phyloP scores from a whole-genome alignment of 2,329 filamentous ascomycete genomes.

The Neofusicoccum kwambonambiense region DNA sequence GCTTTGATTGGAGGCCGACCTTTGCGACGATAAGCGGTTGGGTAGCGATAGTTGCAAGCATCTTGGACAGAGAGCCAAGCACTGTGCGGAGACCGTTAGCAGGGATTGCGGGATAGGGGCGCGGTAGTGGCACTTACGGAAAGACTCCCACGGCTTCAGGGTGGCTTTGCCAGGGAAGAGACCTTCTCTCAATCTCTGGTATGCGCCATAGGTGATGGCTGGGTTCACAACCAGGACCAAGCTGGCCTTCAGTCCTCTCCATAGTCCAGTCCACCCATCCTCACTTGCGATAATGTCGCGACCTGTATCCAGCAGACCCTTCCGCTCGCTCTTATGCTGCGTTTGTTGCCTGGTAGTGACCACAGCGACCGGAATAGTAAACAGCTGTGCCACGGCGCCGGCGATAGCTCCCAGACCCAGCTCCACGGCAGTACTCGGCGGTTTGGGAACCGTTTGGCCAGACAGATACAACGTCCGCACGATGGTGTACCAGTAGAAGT shows the following conservation, averaged over 20 bases:
- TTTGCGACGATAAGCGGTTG: slow-evolving; percentile 98
- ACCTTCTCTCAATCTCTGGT: slow-evolving; percentile 77
- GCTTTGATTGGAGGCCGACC: slow-evolving; percentile 91
- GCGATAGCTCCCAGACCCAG: slow-evolving; percentile 81
- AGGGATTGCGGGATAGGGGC: background rate
- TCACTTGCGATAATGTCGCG: slow-evolving; percentile 86
- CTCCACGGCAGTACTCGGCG: slow-evolving; percentile 78
- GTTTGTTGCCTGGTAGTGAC: slow-evolving; percentile 96
- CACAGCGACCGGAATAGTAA: slow-evolving; percentile 94
- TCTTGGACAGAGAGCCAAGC: slow-evolving; percentile 89
- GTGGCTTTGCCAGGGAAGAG: slow-evolving; percentile 75
- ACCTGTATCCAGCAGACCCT: slow-evolving; percentile 82
- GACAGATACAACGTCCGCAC: slow-evolving; percentile 77
- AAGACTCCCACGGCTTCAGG: slow-evolving; percentile 82
- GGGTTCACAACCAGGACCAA: slow-evolving; percentile 94
- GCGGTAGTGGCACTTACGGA: slow-evolving; percentile 62
- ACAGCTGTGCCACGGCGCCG: slow-evolving; percentile 88
- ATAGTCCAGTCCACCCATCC: slow-evolving; percentile 84
- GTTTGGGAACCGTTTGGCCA: slow-evolving; percentile 55
- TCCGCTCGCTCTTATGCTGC: slow-evolving; percentile 77
- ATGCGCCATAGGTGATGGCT: slow-evolving; percentile 95
- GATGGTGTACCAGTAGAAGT: slow-evolving; percentile 98
- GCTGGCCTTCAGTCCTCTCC: slow-evolving; percentile 94
- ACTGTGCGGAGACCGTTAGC: slow-evolving; percentile 52
- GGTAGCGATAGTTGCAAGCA: slow-evolving; percentile 84